Evolutionary conservation across 495 filamentous ascomycete genomes (phyloP), one percentile per base, ranked within the genome.

Genomic region (Penicillium goetzii): DNA sequence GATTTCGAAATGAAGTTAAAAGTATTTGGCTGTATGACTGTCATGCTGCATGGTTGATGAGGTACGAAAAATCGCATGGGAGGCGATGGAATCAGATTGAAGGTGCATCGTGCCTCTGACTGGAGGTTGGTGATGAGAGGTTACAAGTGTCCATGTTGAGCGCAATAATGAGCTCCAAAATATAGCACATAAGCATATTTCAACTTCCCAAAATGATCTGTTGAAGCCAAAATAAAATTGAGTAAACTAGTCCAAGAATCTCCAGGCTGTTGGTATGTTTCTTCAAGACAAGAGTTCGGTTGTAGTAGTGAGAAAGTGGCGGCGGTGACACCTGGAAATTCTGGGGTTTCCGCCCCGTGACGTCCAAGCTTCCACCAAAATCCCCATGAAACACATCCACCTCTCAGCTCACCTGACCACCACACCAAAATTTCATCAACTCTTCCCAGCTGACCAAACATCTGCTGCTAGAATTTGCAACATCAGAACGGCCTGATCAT

Each of bases 291-390:
- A n/a, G n/a, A n/a, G n/a, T n/a, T n/a, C n/a, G n/a, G n/a, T n/a
- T n/a, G n/a, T n/a, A n/a, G n/a, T n/a, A n/a, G n/a, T n/a, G n/a
- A n/a, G n/a, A n/a, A n/a, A n/a, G 26, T 21, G 32, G 30, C 32
- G 4, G 19, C 17, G 56, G 23, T 30, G 58, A 51, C 45, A 41
- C 59, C 49, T 60, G 49, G 36, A 53, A 28, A 10, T 28, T 61
- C 25, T 19, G 50, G 59, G 33, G 15, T 38, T 26, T 41, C n/a
- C 25, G 19, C 50, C 53, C 33, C 49, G 47, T 60, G 58, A 54
- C 21, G 49, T 33, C 19, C 34, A 26, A 53, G 33, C 52, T 57
- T 36, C 43, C 25, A 25, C 34, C 61, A 25, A 58, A 69, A 19
- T 56, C 38, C 40, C 49, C 53, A 41, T 63, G 23, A 21, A 52